Evolutionary conservation across 1,284 basidiomycete genomes (phyloP), one percentile per base, ranked within the genome.

Genomic region (Bjerkandera adusta): DNA sequence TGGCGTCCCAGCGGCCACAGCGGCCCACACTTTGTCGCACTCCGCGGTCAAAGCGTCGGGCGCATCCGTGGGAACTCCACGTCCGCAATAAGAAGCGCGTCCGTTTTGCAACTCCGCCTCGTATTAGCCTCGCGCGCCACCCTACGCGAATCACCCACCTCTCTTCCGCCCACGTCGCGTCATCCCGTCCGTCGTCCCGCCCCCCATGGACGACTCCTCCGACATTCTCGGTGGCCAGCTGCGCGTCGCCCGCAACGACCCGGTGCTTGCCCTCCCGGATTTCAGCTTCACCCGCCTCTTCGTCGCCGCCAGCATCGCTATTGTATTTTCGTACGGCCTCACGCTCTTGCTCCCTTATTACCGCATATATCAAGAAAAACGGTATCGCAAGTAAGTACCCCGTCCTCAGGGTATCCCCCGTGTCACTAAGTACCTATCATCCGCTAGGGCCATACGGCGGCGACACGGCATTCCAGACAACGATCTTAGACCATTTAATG

Each of bases 381-480:
- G 70, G 25, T 76, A 81, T 60, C 79, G 74, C 64, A 69, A 83
- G 83, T 85, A 53, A 52, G 79, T 69, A 29, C 41, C 39, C 26
- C 34, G 36, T 45, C 32, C n/a, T n/a, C n/a, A n/a, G n/a, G n/a
- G 36, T 38, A 11, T 47, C 57, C 52, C 6, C 54, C 45, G 38
- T 26, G 8, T 47, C 52, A 22, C 15, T 10, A 39, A 16, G 29
- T 38, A 32, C 27, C 30, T 43, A 51, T 53, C 48, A 38, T 41
- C 18, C 21, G 15, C 11, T 46, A 81, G 78, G 52, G 67, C 77
- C 49, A 76, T 79, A 68, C 77, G 88, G 49, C 71, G 89, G 56
- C 73, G 77, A 66, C 79, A 89, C 59, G 89, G 88, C 37, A 91
- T 91, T 49, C 87, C 88, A 15, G 88, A 91, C 69, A 73, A 72